phyloP scores from a whole-genome alignment of 306 rosid species.

The Cucumis melo region DNA sequence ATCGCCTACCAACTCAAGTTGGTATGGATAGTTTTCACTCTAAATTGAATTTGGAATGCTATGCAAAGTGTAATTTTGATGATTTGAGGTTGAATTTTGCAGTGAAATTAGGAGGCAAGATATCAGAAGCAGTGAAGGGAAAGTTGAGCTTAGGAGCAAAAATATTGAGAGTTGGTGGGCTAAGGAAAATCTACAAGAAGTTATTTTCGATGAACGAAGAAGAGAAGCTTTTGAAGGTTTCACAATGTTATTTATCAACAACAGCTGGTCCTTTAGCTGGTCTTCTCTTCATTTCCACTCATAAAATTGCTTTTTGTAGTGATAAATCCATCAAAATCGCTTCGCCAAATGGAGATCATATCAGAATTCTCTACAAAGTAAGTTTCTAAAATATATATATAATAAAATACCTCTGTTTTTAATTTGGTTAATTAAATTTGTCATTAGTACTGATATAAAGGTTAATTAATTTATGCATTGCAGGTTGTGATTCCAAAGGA shows the following conservation, averaged over 20 bases:
- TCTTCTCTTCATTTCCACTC: slow-evolving; percentile 4
- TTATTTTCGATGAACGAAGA: not conserved
- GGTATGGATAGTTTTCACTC: too few species aligned
- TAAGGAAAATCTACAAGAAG: not conserved
- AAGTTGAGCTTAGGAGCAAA: slow-evolving; percentile 62
- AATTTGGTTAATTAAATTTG: too few species aligned
- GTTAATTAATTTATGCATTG: too few species aligned
- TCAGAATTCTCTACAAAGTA: not conserved
- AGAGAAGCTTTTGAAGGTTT: slow-evolving; percentile 3
- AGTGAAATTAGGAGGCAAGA: slow-evolving; percentile 57
- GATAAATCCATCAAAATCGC: not conserved
- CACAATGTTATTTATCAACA: slow-evolving; percentile 3
- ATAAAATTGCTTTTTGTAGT: not conserved
- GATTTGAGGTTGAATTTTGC: slow-evolving; percentile 2
- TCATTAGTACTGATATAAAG: too few species aligned
- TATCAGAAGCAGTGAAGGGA: slow-evolving; percentile 50
- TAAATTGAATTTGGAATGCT: too few species aligned
- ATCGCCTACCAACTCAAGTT: too few species aligned
- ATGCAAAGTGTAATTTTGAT: too few species aligned
- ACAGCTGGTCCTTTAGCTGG: slow-evolving; percentile 4
- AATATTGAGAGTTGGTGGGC: slow-evolving; percentile 20
- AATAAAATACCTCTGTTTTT: too few species aligned
- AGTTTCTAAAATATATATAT: too few species aligned
- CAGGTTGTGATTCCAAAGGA: not conserved
- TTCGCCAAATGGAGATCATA: not conserved